Conservation (phyloP, 495 filamentous ascomycete species). For the Halenospora varia region DNA sequence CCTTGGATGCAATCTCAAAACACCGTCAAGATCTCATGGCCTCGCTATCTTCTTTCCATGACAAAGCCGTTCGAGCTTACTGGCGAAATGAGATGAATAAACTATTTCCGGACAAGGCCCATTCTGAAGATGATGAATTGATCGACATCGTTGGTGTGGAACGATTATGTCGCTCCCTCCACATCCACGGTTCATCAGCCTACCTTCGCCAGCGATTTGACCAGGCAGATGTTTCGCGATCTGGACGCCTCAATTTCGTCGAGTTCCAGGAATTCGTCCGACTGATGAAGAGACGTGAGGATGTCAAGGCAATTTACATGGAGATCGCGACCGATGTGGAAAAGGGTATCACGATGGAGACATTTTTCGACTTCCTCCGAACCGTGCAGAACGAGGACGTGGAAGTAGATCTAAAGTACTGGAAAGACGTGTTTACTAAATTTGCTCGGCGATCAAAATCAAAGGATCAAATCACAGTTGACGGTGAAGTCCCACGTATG, state of each 20-base stretch:
- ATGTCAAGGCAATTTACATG: conserved; percentile 69
- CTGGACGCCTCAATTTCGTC: conserved; percentile 62
- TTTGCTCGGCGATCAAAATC: conserved; percentile 61
- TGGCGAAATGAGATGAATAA: conserved; percentile 86
- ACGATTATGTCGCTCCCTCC: conserved; percentile 76
- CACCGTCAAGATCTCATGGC: conserved; percentile 86
- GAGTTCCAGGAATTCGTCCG: conserved; percentile 81
- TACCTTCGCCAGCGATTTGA: conserved; percentile 73
- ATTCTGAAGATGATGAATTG: conserved; percentile 56
- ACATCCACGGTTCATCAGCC: conserved; percentile 79
- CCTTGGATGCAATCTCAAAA: conserved; percentile 72
- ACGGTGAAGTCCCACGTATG: conserved; percentile 54
- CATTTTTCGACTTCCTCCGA: conserved; percentile 74
- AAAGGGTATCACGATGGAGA: conserved; percentile 59
- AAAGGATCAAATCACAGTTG: conserved; percentile 38
- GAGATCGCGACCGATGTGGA: conserved; percentile 44
- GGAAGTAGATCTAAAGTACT: conserved; percentile 56
- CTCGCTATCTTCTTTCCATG: conserved; percentile 73
- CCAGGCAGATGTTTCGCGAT: conserved; percentile 58
- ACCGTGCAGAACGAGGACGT: conserved; percentile 73
- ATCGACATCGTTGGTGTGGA: conserved; percentile 75
- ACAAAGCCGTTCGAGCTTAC: conserved; percentile 72
- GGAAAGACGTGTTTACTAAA: conserved; percentile 71
- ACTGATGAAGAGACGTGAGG: conserved; percentile 76
- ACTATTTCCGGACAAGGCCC: conserved; percentile 51